These are phyloP conservation scores for Pseudogymnoascus sp. DNA, from an alignment of 2,329 filamentous ascomycete genomes.

Conservation along the genomic window DNA sequence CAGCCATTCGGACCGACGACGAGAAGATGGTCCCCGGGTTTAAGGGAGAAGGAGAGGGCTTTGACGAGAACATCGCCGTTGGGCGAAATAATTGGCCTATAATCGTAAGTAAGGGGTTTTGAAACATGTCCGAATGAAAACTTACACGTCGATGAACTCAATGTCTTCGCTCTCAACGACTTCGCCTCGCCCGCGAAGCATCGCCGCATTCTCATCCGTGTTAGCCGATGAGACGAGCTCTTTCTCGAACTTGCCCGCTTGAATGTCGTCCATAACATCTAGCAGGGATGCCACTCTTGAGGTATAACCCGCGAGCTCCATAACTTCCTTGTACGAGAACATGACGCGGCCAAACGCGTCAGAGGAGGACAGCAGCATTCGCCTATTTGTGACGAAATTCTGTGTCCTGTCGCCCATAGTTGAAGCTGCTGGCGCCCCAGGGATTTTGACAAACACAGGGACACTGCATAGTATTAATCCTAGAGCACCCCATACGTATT, in stretches of 20 bases:
- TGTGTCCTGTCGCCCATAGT: constrained; percentile 65
- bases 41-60: constrained; percentile 78
- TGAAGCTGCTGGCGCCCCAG: constrained; percentile 47
- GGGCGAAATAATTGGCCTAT: constrained; percentile 81
- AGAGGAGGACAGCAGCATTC: constrained; percentile 85
- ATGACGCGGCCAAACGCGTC: constrained; percentile 93
- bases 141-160: constrained; percentile 71
- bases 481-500: constrained; percentile 96
- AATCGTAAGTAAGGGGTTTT: constrained; percentile 16
- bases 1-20: constrained; percentile 94
- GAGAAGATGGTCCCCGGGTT: constrained; percentile 79
- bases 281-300: constrained; percentile 83
- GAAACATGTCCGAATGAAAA: constrained; percentile 16
- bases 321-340: constrained; percentile 97
- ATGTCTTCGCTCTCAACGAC: constrained; percentile 78
- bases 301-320: constrained; percentile 91
- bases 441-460: constrained; percentile 91
- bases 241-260: constrained; percentile 88
- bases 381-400: constrained; percentile 86
- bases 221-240: constrained; percentile 85
- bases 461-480: constrained; percentile 88
- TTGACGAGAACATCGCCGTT: constrained; percentile 89
- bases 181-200: constrained; percentile 73
- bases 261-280: constrained; percentile 90
- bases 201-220: constrained; percentile 71